phyloP scores from a whole-genome alignment of 2,329 filamentous ascomycete species.

The Paraconiothyrium brasiliense region DNA sequence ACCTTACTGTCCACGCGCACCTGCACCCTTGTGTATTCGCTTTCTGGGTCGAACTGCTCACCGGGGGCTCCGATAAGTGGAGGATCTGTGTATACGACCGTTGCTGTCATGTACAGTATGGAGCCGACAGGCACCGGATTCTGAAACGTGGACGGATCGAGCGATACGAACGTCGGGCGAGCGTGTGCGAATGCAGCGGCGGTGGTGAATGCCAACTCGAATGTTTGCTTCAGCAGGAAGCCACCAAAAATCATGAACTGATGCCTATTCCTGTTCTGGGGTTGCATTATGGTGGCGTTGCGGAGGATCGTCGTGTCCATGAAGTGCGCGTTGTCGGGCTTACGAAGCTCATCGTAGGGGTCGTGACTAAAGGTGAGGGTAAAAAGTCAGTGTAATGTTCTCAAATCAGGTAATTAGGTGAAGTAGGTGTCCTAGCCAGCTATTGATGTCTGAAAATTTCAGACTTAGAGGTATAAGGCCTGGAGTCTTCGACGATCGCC shows the following conservation, averaged over 20 bases:
- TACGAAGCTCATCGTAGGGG: slow-evolving; percentile 62
- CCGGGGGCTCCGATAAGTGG: slow-evolving; percentile 54
- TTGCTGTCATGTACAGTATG: slow-evolving; percentile 77
- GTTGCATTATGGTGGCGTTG: slow-evolving; percentile 79
- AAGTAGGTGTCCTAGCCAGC: too few species aligned
- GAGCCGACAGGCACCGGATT: slow-evolving; percentile 79
- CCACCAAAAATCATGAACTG: slow-evolving; percentile 84
- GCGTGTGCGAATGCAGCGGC: slow-evolving; percentile 75
- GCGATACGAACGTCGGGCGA: slow-evolving; percentile 74
- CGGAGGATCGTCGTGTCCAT: slow-evolving; percentile 72
- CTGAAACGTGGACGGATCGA: slow-evolving; percentile 78
- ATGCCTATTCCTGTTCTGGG: slow-evolving; percentile 74
- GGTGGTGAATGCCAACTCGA: slow-evolving; percentile 79
- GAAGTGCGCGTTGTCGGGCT: slow-evolving; percentile 66
- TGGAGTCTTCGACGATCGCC: too few species aligned
- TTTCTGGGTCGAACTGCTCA: slow-evolving; percentile 44
- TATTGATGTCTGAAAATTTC: too few species aligned
- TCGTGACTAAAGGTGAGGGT: slow-evolving; percentile 54
- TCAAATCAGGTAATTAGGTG: too few species aligned
- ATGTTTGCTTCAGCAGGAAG: slow-evolving; percentile 77
- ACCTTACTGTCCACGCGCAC: slow-evolving; percentile 78
- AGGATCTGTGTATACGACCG: slow-evolving; percentile 76
- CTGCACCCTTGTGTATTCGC: slow-evolving; percentile 69
- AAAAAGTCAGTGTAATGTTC: too few species aligned
- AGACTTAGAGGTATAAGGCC: too few species aligned